phyloP scores from a whole-genome alignment of 2,329 filamentous ascomycete species.

The Diplocarpon mali region DNA sequence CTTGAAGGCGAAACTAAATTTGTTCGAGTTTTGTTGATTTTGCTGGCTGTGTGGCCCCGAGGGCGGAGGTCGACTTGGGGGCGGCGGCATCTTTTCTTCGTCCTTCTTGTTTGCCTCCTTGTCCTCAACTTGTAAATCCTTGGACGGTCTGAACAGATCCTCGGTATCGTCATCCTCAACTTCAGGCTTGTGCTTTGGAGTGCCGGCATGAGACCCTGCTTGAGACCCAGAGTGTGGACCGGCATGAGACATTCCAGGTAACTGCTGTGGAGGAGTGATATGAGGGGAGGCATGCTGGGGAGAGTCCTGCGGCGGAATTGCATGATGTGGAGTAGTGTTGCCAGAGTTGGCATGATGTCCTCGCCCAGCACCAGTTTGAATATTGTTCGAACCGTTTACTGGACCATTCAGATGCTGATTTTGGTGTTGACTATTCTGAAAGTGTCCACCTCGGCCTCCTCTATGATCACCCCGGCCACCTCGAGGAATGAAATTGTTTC shows the following conservation, averaged over 20 bases:
- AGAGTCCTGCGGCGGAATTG: conserved; percentile 22
- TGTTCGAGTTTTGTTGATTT: conserved; percentile 35
- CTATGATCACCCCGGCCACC: conserved; percentile 33
- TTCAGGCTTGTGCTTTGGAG: conserved; percentile 26
- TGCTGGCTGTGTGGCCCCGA: conserved; percentile 29
- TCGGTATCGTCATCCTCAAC: conserved; percentile 38
- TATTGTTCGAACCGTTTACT: conserved; percentile 47
- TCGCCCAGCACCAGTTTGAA: conserved; percentile 42
- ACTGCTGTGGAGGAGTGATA: conserved; percentile 24
- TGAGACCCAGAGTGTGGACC: no score
- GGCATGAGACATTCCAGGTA: conserved; percentile 13
- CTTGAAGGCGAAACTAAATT: conserved; percentile 93
- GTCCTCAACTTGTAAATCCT: conserved; percentile 56
- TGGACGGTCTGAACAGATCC: conserved; percentile 50
- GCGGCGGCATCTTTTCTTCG: conserved; percentile 42
- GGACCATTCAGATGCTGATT: conserved; percentile 34
- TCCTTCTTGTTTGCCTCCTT: conserved; percentile 34
- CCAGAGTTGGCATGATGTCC: conserved; percentile 31
- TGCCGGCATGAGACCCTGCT: conserved; percentile 12
- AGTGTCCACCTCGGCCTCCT: conserved; percentile 42
- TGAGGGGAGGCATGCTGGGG: conserved; percentile 16
- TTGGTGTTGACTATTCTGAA: conserved; percentile 59
- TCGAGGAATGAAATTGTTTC: conserved; percentile 43
- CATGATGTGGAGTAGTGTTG: conserved; percentile 25
- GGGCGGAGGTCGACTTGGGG: conserved; percentile 39